Base-by-base conservation (phyloP, 176 grass and related monocot genomes). In the Aegilops sharonensis region DNA sequence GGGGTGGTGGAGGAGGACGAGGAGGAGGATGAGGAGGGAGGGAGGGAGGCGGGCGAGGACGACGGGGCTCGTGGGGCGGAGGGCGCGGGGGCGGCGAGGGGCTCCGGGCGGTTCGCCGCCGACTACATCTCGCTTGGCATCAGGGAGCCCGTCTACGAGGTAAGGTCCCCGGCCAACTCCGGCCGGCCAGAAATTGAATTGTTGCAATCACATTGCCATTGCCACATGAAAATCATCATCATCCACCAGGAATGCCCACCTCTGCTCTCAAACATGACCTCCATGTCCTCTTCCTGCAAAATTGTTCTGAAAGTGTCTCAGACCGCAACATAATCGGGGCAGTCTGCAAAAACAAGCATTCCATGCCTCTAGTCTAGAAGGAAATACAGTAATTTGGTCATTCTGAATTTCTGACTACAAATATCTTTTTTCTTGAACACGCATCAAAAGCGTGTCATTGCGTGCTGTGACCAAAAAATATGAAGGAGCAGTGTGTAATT, bases 131-230 rank as follows among this genome's bases (percentile, higher is more conserved):
- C 95, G 57, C 95, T 98, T 3, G 92, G 95, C 35, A 88, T 98
- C 86, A 95, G 67, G 89, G 93, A 95, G 61, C 93, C 95, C 21
- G 91, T 89, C n/a, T 98, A 98, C 80, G 95, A 95, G 93, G 95
- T 98, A 85, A 85, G 27, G 54, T 27, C 21, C 4, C 45, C 0
- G 37, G 31, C 61, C 3, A 68, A 68, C 31, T 64, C 83, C 29
- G 20, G 63, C 40, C 40, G 40, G 40, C 9, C 40, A 42, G 47
- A 48, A 48, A 48, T 14, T 23, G 69, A 30, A 42, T 45, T 43
- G 15, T 21, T 48, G 63, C 73, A 21, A 29, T 54, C 50, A 54
- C 11, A 47, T 15, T 52, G 9, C 11, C 48, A 54, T 54, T 54
- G 50, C 30, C 21, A 30, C 68, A 63, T 84, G 24, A 60, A 30